phyloP scores from a whole-genome alignment of 371 early-diverging fungal genomes.

The Dichotomocladium elegans region DNA sequence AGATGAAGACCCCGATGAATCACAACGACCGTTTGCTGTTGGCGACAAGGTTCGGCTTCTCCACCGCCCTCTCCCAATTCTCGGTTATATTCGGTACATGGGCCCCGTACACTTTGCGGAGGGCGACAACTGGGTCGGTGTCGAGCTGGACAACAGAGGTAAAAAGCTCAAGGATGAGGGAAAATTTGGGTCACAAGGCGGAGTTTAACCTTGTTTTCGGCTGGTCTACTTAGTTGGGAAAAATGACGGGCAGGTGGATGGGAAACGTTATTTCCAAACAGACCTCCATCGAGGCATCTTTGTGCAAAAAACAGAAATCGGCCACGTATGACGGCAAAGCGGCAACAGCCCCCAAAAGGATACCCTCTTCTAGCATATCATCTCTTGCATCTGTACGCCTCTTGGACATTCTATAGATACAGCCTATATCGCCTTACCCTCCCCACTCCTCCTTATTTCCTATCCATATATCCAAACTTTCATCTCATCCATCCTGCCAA shows the following conservation, averaged over 20 bases:
- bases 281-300: slow-evolving; percentile 24
- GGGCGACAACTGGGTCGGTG: slow-evolving; percentile 37
- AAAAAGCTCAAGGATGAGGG: not conserved
- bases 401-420: too few species aligned
- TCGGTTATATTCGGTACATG: slow-evolving; percentile 34
- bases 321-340: not conserved
- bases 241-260: slow-evolving; percentile 26
- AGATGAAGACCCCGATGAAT: not conserved
- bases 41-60: slow-evolving; percentile 31
- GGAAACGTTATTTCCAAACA: slow-evolving; percentile 25
- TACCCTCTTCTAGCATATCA: too few species aligned
- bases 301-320: slow-evolving; percentile 2
- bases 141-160: slow-evolving; percentile 43
- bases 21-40: slow-evolving; percentile 9
- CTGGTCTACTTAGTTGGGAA: slow-evolving; percentile 20
- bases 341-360: too few species aligned
- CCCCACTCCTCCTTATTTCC: too few species aligned
- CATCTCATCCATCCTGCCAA: too few species aligned
- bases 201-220: not conserved
- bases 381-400: too few species aligned
- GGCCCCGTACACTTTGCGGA: slow-evolving; percentile 24
- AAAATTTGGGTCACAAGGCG: too few species aligned
- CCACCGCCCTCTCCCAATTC: slow-evolving; percentile 30
- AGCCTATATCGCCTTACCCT: too few species aligned
- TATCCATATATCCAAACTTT: too few species aligned